Conservation (phyloP, 768 basidiomycete species). For the Tulasnella sp. region DNA sequence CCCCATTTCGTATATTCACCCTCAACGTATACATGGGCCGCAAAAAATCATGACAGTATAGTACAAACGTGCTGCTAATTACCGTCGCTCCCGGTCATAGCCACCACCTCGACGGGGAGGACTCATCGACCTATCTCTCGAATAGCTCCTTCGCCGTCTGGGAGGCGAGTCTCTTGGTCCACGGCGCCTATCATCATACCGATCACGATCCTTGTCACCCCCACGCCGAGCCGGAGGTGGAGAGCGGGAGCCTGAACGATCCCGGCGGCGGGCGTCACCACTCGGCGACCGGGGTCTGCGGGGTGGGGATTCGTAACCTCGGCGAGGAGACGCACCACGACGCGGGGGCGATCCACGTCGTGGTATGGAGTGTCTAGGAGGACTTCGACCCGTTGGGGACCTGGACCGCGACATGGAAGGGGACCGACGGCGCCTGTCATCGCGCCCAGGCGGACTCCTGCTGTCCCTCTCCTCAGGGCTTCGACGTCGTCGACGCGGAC, state of each 20-base stretch:
- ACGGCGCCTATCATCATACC: constrained; percentile 15
- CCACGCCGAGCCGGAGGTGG: constrained; percentile 26
- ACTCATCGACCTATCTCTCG: constrained; percentile 5
- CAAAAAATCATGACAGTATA: not conserved
- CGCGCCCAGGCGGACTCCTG: constrained; percentile 8
- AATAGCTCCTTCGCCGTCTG: not conserved
- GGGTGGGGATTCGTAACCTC: constrained; percentile 32
- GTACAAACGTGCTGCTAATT: not conserved
- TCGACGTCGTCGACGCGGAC: constrained; percentile 17
- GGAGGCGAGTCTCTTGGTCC: not conserved
- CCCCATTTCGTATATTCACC: constrained; percentile 1
- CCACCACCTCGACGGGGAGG: constrained; percentile 17
- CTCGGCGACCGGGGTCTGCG: constrained; percentile 29
- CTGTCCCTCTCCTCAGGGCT: not conserved
- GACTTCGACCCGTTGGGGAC: constrained; percentile 32
- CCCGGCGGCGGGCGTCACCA: constrained; percentile 24
- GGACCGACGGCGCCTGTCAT: constrained; percentile 18
- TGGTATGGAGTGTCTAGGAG: constrained; percentile 24
- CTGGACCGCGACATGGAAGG: constrained; percentile 25
- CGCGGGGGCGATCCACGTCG: constrained; percentile 31
- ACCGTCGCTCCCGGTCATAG: constrained; percentile 1
- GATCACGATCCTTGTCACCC: not conserved
- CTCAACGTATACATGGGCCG: not conserved
- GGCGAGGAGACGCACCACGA: constrained; percentile 29
- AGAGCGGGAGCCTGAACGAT: constrained; percentile 29